A percentile compares a stretch with the other conserved stretches of the same genome.
These are phyloP conservation scores for Chrysanthemum seticuspe DNA, from an alignment of 129 eudicot genomes.

Conservation along the genomic window DNA sequence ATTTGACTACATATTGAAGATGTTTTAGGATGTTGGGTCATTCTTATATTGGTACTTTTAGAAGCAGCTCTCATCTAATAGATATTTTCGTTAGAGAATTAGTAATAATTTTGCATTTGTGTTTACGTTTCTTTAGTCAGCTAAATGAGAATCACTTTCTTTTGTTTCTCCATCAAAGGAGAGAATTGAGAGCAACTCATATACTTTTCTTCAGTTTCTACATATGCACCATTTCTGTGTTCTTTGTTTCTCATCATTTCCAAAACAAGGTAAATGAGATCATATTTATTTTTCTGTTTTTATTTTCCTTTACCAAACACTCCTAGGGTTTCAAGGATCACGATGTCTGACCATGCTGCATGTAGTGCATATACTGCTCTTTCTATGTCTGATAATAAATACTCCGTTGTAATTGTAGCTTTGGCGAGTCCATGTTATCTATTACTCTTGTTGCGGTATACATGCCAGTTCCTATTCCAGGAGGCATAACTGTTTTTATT, in stretches of 20 bases:
- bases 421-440: background rate
- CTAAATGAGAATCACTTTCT: background rate
- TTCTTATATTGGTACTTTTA: too few species aligned
- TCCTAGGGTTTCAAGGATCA: background rate
- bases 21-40: too few species aligned
- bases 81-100: too few species aligned
- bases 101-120: too few species aligned
- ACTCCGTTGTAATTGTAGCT: background rate
- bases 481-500: too few species aligned
- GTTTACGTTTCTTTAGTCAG: too few species aligned
- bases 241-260: background rate
- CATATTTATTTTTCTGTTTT: background rate
- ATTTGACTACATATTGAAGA: background rate
- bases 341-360: background rate
- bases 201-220: background rate
- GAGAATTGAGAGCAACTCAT: background rate
- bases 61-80: too few species aligned
- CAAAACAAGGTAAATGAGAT: constrained; percentile 3
- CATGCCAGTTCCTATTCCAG: background rate
- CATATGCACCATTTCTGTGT: background rate
- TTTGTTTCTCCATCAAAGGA: background rate
- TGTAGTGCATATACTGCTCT: background rate
- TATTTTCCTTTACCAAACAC: background rate
- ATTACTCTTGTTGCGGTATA: background rate
- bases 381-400: background rate